Evolutionary conservation across 768 basidiomycete species (phyloP), one percentile per base, ranked within the genome.

Genomic region (Lactifluus subvellereus): DNA sequence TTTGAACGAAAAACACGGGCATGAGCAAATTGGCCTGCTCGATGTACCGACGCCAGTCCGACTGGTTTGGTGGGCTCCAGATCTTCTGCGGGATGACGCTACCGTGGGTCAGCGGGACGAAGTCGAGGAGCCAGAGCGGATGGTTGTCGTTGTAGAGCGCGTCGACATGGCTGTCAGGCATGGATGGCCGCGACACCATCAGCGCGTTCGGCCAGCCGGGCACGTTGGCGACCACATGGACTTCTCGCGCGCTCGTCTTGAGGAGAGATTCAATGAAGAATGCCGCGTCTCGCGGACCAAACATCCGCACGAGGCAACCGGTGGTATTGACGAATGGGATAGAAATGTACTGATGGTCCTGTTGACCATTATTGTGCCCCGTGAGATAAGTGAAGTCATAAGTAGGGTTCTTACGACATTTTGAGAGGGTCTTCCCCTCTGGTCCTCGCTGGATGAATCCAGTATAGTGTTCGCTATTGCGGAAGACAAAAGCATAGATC

Each of bases 1-100:
- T 57, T 9, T 58, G 64, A 3, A 65, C 38, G 32, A 65, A 65
- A 33, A 65, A 65, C 0, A 65, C 60, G 50, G 64, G 64, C 54
- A 65, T 56, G 37, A 43, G 61, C 7, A 65, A 18, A 8, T n/a
- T 35, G 0, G 64, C 64, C 30, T 65, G 60, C 16, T 62, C 60
- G 50, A 65, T 55, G 18, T 65, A 65, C n/a, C 61, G 64, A 6
- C 60, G 60, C 64, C 60, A 62, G 55, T 65, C 64, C 8, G 60
- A 62, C 51, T 61, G 61, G 20, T 61, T 62, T 16, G 60, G 60
- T 16, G 64, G 64, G 8, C 37, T 62, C 64, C 64, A 65, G 2
- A 65, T 57, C 42, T 47, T 16, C 47, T 65, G 64, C 2, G 64
- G 42, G 43, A 65, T 50, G 22, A 65, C 61, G 45, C 9, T 13